phyloP scores from a whole-genome alignment of 2,329 filamentous ascomycete species.

The Macrophomina phaseolina region DNA sequence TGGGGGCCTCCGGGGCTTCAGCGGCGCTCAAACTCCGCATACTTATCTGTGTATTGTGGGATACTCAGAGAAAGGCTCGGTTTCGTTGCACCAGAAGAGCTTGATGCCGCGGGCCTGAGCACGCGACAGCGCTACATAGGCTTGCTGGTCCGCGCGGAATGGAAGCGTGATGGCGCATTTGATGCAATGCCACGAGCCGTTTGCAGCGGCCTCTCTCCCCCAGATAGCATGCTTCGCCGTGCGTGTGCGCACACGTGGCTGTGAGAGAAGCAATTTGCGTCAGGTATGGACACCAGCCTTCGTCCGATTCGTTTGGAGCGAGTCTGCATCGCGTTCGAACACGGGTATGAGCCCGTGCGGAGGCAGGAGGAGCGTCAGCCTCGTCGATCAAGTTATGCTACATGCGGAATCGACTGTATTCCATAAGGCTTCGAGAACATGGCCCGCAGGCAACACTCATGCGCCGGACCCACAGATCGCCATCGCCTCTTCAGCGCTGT shows the following conservation, averaged over 20 bases:
- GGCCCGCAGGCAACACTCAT: not conserved
- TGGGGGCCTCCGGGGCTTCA: not conserved
- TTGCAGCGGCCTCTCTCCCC: not conserved
- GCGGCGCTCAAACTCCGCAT: not conserved
- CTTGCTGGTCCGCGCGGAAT: not conserved
- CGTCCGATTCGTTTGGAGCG: not conserved
- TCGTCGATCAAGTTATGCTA: not conserved
- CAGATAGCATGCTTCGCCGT: not conserved
- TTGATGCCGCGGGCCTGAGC: not conserved
- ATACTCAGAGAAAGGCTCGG: not conserved
- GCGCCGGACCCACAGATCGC: constrained; percentile 19
- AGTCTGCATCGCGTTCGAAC: not conserved
- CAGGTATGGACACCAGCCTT: not conserved
- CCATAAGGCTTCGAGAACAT: constrained; percentile 2
- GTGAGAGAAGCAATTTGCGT: not conserved
- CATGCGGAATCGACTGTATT: not conserved
- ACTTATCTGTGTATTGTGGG: not conserved
- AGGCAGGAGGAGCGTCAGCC: not conserved
- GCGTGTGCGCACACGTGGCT: not conserved
- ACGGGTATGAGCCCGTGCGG: not conserved
- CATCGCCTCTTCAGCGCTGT: not conserved
- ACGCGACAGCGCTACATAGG: not conserved
- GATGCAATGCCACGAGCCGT: not conserved
- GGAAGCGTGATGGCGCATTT: not conserved
- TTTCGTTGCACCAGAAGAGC: not conserved